phyloP scores from a whole-genome alignment of 169 alveolate genomes.

The Plasmodium sp. region DNA sequence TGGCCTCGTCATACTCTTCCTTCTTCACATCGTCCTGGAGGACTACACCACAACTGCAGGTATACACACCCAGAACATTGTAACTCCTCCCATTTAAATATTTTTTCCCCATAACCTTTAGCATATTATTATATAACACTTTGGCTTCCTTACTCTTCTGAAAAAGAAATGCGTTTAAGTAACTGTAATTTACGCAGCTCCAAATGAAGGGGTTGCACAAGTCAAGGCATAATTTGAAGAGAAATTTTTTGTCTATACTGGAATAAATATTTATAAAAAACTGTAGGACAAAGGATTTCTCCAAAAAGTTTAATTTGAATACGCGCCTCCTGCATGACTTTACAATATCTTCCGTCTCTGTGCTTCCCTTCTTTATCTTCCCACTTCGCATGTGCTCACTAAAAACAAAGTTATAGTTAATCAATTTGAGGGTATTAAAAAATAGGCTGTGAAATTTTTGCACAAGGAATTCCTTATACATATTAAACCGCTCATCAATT shows the following conservation, averaged over 20 bases:
- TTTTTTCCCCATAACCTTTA: constrained; percentile 40
- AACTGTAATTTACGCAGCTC: constrained; percentile 30
- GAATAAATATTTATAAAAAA: constrained; percentile 73
- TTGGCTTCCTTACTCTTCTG: constrained; percentile 59
- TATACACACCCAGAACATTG: constrained; percentile 10
- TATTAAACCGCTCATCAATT: constrained; percentile 38
- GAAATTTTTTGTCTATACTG: constrained; percentile 68
- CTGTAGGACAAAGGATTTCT: constrained; percentile 30
- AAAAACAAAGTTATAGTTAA: constrained; percentile 62
- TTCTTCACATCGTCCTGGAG: neutral
- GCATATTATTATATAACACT: constrained; percentile 21
- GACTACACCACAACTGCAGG: constrained; percentile 7
- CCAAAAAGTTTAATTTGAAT: constrained; percentile 41
- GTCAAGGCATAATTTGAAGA: constrained; percentile 55
- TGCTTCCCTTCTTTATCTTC: neutral
- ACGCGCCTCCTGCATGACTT: neutral
- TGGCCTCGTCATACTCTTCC: constrained; percentile 20
- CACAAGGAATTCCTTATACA: constrained; percentile 58
- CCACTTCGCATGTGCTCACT: constrained; percentile 1
- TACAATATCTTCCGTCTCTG: neutral
- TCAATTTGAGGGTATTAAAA: constrained; percentile 53
- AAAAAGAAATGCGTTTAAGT: constrained; percentile 53
- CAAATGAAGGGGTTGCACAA: constrained; percentile 69
- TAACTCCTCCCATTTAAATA: constrained; percentile 38
- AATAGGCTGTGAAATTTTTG: constrained; percentile 55